These are phyloP conservation scores for bread wheat (Triticum aestivum) DNA, from an alignment of 176 grass and related monocot genomes.

Conservation along the genomic window DNA sequence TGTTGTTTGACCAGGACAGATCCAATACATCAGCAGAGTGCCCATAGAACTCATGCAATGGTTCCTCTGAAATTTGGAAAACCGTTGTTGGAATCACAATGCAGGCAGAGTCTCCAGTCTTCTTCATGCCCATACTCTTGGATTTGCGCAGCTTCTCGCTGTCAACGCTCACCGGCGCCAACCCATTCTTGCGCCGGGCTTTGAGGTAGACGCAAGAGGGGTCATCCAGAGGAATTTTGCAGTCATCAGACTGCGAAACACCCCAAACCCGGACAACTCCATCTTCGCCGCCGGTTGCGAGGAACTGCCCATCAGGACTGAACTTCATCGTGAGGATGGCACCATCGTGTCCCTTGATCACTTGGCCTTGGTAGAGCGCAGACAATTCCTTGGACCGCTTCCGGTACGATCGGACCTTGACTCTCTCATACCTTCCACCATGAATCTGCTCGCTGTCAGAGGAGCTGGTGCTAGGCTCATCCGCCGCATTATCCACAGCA, in stretches of 20 bases:
- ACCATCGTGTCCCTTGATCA: conserved; percentile 81
- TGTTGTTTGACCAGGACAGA: conserved; percentile 82
- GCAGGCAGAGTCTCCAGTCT: conserved; percentile 59
- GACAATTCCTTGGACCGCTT: conserved; percentile 78
- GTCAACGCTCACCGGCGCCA: conserved; percentile 37
- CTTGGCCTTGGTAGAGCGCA: conserved; percentile 68
- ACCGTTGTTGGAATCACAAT: conserved; percentile 65
- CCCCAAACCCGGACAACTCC: conserved; percentile 77
- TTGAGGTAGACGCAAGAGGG: conserved; percentile 76
- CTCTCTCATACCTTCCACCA: conserved; percentile 39
- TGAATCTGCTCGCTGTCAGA: conserved; percentile 41
- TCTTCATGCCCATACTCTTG: conserved; percentile 54
- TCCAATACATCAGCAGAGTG: conserved; percentile 80
- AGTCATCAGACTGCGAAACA: conserved; percentile 52
- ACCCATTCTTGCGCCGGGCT: conserved; percentile 41
- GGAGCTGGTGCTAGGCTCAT: conserved; percentile 51
- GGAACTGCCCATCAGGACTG: conserved; percentile 76
- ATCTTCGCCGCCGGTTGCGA: conserved; percentile 84
- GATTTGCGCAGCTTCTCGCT: conserved; percentile 36
- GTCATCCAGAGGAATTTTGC: conserved; percentile 63
- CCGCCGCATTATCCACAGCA: conserved; percentile 36
- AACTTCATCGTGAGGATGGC: conserved; percentile 88
- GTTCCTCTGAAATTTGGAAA: conserved; percentile 70
- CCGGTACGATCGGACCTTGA: conserved; percentile 62
- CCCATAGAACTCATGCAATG: conserved; percentile 72